phyloP scores from a whole-genome alignment of 2,329 filamentous ascomycete genomes.

The Periconia digitata region DNA sequence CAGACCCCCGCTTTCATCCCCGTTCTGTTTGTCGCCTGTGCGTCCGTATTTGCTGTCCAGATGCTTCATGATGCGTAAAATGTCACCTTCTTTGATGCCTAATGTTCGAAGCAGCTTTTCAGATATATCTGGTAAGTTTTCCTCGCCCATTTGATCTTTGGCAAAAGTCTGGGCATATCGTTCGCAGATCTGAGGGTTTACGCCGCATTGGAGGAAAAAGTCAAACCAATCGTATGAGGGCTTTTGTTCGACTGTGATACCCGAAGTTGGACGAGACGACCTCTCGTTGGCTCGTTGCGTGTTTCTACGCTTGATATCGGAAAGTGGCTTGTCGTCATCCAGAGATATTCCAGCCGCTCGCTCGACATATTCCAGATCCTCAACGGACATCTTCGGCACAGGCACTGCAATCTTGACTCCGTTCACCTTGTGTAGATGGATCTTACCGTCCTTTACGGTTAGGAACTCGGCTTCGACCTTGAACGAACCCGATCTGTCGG shows the following conservation, averaged over 20 bases:
- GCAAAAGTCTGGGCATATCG: constrained; percentile 87
- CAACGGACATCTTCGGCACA: constrained; percentile 90
- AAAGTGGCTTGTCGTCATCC: constrained; percentile 88
- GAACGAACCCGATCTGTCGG: constrained; percentile 91
- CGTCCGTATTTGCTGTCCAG: constrained; percentile 80
- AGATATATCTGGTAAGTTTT: constrained; percentile 86
- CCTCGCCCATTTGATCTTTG: constrained; percentile 94
- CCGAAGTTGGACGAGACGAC: constrained; percentile 49
- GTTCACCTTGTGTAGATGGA: constrained; percentile 96
- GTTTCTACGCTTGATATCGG: constrained; percentile 68
- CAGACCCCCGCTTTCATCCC: constrained; percentile 64
- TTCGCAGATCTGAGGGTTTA: constrained; percentile 90
- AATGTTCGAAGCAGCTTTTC: constrained; percentile 79
- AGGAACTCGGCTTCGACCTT: constrained; percentile 97
- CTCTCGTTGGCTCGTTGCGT: constrained; percentile 54
- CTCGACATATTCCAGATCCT: constrained; percentile 95
- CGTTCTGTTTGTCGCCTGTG: constrained; percentile 59
- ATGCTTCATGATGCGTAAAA: constrained; percentile 89
- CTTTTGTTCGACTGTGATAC: constrained; percentile 67
- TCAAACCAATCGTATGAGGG: constrained; percentile 97
- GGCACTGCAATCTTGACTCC: constrained; percentile 98
- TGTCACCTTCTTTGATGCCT: constrained; percentile 94
- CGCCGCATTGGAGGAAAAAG: constrained; percentile 91
- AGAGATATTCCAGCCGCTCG: constrained; percentile 81
- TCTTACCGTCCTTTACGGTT: constrained; percentile 90